These are phyloP conservation scores for Coriaria nepalensis DNA, from an alignment of 306 rosid species.

Conservation along the genomic window DNA sequence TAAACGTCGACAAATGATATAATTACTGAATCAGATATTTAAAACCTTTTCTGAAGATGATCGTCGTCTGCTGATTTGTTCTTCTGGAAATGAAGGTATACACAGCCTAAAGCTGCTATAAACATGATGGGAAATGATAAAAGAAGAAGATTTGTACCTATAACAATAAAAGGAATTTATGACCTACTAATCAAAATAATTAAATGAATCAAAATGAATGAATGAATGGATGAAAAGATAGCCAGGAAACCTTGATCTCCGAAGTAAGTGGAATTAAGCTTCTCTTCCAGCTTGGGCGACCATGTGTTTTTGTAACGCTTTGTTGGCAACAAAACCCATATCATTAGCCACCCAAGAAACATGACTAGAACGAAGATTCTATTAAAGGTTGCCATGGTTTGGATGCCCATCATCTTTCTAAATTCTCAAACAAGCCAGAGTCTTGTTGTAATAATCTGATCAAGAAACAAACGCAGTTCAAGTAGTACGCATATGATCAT, in stretches of 20 bases:
- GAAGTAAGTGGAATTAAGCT: constrained; percentile 36
- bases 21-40: constrained; percentile 12
- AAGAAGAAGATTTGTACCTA: constrained; percentile 49
- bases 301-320: constrained; percentile 25
- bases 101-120: constrained; percentile 36
- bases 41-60: too few species aligned
- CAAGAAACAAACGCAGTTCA: too few species aligned
- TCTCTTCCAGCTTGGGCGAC: constrained; percentile 23
- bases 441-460: too few species aligned
- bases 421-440: too few species aligned
- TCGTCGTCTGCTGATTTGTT: too few species aligned
- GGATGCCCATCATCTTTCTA: too few species aligned
- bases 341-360: constrained; percentile 35
- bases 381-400: too few species aligned
- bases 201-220: background rate
- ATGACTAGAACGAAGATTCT: constrained; percentile 20
- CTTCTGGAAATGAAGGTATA: too few species aligned
- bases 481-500: too few species aligned
- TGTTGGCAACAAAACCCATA: constrained; percentile 50
- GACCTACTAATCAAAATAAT: background rate
- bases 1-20: too few species aligned
- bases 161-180: too few species aligned
- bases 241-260: constrained; percentile 39
- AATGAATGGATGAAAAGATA: background rate
- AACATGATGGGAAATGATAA: constrained; percentile 50